phyloP scores from a whole-genome alignment of 2,329 filamentous ascomycete species.

The Nigrospora sphaerica region DNA sequence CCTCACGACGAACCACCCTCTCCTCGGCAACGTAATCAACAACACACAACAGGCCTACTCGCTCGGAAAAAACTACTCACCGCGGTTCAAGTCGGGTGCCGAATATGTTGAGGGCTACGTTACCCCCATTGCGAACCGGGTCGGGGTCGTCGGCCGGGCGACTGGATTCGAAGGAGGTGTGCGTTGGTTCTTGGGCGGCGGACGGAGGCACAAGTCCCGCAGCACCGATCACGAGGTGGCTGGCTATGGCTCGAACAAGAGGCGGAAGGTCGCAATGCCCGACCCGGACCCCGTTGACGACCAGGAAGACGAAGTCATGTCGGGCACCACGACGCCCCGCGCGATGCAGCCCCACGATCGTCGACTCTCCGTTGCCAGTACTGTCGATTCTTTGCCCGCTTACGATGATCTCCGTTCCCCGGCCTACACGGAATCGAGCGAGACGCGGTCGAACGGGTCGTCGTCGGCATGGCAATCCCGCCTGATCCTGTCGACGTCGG shows the following conservation, averaged over 20 bases:
- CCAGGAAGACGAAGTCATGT: slow-evolving; percentile 14
- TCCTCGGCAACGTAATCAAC: slow-evolving; percentile 79
- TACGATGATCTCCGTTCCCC: slow-evolving; percentile 76
- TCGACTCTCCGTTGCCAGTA: slow-evolving; percentile 58
- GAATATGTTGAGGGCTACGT: slow-evolving; percentile 88
- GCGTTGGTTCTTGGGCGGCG: slow-evolving; percentile 69
- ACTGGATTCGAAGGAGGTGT: slow-evolving; percentile 86
- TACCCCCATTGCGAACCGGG: slow-evolving; percentile 78
- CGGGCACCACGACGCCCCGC: slow-evolving; percentile 22
- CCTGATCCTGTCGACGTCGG: slow-evolving; percentile 83
- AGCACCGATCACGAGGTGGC: slow-evolving; percentile 39
- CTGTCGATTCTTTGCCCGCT: slow-evolving; percentile 69
- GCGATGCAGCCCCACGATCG: slow-evolving; percentile 32
- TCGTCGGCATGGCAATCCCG: slow-evolving; percentile 64
- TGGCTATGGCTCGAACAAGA: slow-evolving; percentile 44
- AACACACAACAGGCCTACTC: slow-evolving; percentile 80
- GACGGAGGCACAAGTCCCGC: slow-evolving; percentile 41
- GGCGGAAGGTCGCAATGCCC: slow-evolving; percentile 43
- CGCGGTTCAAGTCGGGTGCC: slow-evolving; percentile 79
- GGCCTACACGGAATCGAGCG: slow-evolving; percentile 58
- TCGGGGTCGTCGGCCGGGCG: slow-evolving; percentile 73
- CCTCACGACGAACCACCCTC: slow-evolving; percentile 79
- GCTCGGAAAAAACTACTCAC: slow-evolving; percentile 83
- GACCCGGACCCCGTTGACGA: slow-evolving; percentile 19
- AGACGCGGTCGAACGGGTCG: slow-evolving; percentile 15